phyloP scores from a whole-genome alignment of 768 basidiomycete species.

The Podaxis sp. region DNA sequence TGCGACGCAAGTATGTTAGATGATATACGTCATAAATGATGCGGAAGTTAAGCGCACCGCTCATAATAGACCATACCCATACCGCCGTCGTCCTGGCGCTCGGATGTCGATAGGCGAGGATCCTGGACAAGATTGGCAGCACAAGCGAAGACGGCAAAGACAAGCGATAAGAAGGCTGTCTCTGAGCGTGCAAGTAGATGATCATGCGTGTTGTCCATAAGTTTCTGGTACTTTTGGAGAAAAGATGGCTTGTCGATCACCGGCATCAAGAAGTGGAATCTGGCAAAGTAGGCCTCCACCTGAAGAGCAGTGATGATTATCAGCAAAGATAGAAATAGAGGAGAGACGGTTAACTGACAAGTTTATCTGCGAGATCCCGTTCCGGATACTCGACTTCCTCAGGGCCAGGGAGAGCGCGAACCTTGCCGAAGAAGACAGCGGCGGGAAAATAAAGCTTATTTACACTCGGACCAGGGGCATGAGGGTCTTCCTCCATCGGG shows the following conservation, averaged over 20 bases:
- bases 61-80: slow-evolving; percentile 92
- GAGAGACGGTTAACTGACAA: slow-evolving; percentile 49
- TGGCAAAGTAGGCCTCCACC: slow-evolving; percentile 86
- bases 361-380: slow-evolving; percentile 81
- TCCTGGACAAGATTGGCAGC: slow-evolving; percentile 80
- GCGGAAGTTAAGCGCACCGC: slow-evolving; percentile 49
- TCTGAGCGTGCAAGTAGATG: slow-evolving; percentile 53
- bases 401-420: slow-evolving; percentile 76
- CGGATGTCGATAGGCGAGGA: slow-evolving; percentile 56
- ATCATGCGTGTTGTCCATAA: slow-evolving; percentile 74
- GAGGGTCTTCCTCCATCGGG: slow-evolving; percentile 82
- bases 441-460: slow-evolving; percentile 90
- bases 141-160: slow-evolving; percentile 92
- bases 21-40: slow-evolving; percentile 16
- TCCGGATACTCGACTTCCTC: slow-evolving; percentile 89
- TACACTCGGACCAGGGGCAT: slow-evolving; percentile 73
- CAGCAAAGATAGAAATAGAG: slow-evolving; percentile 19
- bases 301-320: slow-evolving; percentile 32
- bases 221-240: slow-evolving; percentile 61
- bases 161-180: slow-evolving; percentile 74
- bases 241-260: slow-evolving; percentile 86
- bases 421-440: slow-evolving; percentile 83
- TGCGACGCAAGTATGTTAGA: slow-evolving; percentile 16
- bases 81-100: slow-evolving; percentile 71
- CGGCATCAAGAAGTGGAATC: slow-evolving; percentile 87